These are phyloP conservation scores for Salvia splendens DNA, from an alignment of 257 asterid genomes.

Conservation along the genomic window DNA sequence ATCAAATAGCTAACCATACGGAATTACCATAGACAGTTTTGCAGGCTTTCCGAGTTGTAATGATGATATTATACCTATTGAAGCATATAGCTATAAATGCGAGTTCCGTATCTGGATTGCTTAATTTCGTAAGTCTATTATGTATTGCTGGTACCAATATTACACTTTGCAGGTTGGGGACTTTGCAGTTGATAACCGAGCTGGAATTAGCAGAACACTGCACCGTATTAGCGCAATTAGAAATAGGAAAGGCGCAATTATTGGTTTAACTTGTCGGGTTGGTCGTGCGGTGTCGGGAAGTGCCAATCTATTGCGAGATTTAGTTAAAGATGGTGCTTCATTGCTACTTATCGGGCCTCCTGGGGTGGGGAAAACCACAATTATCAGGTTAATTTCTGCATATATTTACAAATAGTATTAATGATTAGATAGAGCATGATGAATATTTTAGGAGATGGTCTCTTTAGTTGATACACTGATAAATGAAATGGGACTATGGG, in stretches of 20 bases:
- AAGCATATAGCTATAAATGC: neutral
- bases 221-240: conserved; percentile 92
- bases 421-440: too few species aligned
- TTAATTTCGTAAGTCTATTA: conserved; percentile 9
- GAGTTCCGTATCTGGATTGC: neutral
- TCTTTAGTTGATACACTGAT: neutral
- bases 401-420: neutral
- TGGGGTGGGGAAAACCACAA: conserved; percentile 96
- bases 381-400: conserved; percentile 66
- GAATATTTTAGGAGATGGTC: too few species aligned
- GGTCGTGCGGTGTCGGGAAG: conserved; percentile 94
- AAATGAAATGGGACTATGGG: neutral
- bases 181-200: conserved; percentile 92
- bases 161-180: conserved; percentile 73
- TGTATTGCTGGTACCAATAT: conserved; percentile 18
- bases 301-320: conserved; percentile 78
- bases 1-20: neutral
- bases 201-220: conserved; percentile 93
- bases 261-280: conserved; percentile 94
- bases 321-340: conserved; percentile 78
- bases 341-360: conserved; percentile 93
- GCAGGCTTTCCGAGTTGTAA: neutral
- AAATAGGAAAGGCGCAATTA: conserved; percentile 78
- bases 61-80: neutral
- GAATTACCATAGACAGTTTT: neutral